A percentile compares a stretch with the other conserved stretches of the same genome.
Conservation (phyloP, 208 protist genomes). For the Entamoeba moshkovskii region DNA sequence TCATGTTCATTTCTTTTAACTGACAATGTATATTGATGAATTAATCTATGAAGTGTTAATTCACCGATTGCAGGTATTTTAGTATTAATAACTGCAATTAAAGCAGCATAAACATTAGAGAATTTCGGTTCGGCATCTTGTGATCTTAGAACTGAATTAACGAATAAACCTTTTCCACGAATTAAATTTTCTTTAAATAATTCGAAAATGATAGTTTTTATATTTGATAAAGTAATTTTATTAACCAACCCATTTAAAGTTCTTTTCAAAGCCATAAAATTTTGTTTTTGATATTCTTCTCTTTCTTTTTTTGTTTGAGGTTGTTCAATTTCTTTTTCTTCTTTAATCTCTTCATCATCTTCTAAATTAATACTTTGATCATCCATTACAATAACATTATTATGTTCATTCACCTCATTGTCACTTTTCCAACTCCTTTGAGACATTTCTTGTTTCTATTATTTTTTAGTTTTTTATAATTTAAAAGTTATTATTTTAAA, state of each 20-base stretch:
- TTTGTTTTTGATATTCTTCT: neutral
- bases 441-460: too few species aligned
- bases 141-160: neutral
- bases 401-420: too few species aligned
- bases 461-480: too few species aligned
- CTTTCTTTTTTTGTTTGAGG: neutral
- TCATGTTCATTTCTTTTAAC: neutral
- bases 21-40: neutral
- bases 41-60: neutral
- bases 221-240: neutral
- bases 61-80: slow-evolving; percentile 56
- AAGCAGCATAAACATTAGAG: slow-evolving; percentile 75
- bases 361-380: neutral
- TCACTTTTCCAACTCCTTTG: too few species aligned
- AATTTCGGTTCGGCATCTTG: slow-evolving; percentile 72
- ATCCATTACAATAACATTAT: too few species aligned
- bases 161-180: neutral
- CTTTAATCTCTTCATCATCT: neutral
- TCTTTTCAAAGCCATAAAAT: neutral
- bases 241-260: neutral
- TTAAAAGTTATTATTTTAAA: too few species aligned
- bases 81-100: slow-evolving; percentile 84
- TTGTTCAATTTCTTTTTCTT: neutral
- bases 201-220: neutral
- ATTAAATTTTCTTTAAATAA: slow-evolving; percentile 8